Conservation (phyloP, 305 asterid species). For the Salvia sclarea region DNA sequence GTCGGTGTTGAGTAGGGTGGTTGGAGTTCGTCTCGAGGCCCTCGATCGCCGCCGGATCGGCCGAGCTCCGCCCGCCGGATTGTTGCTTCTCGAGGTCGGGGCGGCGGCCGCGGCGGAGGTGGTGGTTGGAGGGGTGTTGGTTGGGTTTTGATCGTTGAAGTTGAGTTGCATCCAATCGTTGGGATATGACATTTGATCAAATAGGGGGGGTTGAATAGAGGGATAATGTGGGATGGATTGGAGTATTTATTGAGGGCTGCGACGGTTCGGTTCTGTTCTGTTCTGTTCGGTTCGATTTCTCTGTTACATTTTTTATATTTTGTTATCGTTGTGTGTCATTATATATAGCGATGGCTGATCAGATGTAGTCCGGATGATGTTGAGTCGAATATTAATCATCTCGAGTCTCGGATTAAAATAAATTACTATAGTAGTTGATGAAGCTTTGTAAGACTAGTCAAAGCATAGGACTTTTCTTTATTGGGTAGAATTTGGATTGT, state of each 20-base stretch:
- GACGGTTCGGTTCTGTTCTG: neutral
- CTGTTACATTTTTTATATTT: too few relatives aligned
- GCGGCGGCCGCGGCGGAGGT: neutral
- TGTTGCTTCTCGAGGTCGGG: too few relatives aligned
- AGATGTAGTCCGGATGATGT: too few relatives aligned
- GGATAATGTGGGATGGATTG: conserved; percentile 22
- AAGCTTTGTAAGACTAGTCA: conserved; percentile 23
- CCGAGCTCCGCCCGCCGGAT: conserved; percentile 25
- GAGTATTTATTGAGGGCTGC: conserved; percentile 16
- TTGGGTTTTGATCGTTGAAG: neutral
- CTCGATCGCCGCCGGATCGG: conserved; percentile 46
- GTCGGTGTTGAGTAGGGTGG: conserved; percentile 56
- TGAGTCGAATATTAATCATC: too few relatives aligned
- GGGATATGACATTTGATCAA: conserved; percentile 35
- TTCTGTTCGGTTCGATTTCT: too few relatives aligned
- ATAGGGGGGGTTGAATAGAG: neutral
- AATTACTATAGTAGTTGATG: neutral
- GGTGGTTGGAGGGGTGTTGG: conserved; percentile 16
- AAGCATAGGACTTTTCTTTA: conserved; percentile 1
- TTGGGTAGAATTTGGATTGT: neutral
- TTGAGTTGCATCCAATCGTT: conserved; percentile 41
- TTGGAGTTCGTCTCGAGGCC: conserved; percentile 47
- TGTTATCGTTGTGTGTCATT: too few relatives aligned
- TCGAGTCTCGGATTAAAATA: too few relatives aligned
- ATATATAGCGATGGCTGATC: too few relatives aligned